A percentile compares a stretch with the other conserved stretches of the same genome.
Evolutionary conservation across 192 early-diverging fungal species (phyloP).

Genomic region (Rhizophagus clarus): DNA sequence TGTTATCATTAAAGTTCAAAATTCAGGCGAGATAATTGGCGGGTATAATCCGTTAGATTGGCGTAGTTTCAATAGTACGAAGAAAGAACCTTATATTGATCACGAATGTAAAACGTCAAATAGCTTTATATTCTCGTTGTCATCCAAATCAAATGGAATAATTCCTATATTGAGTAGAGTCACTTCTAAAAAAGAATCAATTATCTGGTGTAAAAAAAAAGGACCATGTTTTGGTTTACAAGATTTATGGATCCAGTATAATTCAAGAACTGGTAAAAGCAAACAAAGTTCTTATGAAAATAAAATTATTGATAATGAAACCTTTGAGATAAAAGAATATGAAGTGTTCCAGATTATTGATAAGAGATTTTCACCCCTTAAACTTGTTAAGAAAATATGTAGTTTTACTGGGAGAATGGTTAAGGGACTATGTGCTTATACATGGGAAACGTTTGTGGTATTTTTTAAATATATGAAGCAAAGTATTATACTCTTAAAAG

Average conservation of each 20-base stretch:
- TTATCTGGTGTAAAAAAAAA: neutral
- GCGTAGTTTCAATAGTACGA: neutral
- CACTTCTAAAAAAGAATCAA: neutral
- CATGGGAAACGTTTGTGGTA: too few species aligned
- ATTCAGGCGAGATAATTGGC: neutral
- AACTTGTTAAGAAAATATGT: too few species aligned
- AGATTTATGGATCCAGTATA: neutral
- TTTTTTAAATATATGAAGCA: too few species aligned
- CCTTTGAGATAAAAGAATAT: neutral
- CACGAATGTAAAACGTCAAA: neutral
- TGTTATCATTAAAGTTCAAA: neutral
- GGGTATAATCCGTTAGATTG: constrained; percentile 7
- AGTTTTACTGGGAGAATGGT: too few species aligned
- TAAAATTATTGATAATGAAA: neutral
- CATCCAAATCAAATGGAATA: neutral
- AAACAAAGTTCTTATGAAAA: neutral
- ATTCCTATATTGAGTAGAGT: neutral
- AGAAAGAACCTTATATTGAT: neutral
- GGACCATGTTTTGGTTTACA: neutral
- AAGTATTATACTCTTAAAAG: too few species aligned
- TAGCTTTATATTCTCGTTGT: neutral
- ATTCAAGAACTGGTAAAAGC: neutral
- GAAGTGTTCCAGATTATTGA: constrained; percentile 9
- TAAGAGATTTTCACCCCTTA: too few species aligned
- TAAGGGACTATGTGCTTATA: too few species aligned